Percentiles rank a stretch among this genome's conserved stretches.
phyloP scores from a whole-genome alignment of 2,329 filamentous ascomycete species.

The Fusarium cyanostomum region DNA sequence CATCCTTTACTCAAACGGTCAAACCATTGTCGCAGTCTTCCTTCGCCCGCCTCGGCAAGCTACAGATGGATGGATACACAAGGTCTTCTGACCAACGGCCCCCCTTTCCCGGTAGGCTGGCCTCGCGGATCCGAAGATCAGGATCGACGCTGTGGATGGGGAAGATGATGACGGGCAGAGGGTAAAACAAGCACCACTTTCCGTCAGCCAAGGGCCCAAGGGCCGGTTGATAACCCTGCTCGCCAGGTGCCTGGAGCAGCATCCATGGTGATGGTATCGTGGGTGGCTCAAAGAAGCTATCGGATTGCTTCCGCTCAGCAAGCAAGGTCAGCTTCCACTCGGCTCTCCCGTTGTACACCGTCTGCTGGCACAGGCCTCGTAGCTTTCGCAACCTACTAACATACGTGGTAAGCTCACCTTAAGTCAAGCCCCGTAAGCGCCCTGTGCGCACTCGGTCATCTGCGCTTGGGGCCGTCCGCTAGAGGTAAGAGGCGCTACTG shows the following conservation, averaged over 20 bases:
- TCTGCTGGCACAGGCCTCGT: slow-evolving; percentile 4
- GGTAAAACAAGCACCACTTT: slow-evolving; percentile 29
- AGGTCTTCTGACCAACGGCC: slow-evolving; percentile 33
- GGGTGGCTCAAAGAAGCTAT: slow-evolving; percentile 25
- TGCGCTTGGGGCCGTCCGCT: slow-evolving; percentile 43
- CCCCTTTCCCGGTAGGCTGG: slow-evolving; percentile 37
- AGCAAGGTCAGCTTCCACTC: slow-evolving; percentile 11
- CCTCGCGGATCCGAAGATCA: slow-evolving; percentile 43
- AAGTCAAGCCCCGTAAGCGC: slow-evolving; percentile 34
- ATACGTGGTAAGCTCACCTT: slow-evolving; percentile 15
- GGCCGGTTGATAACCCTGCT: slow-evolving; percentile 1
- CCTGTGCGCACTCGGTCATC: slow-evolving; percentile 45
- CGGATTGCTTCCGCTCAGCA: slow-evolving; percentile 28
- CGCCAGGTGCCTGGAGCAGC: neutral
- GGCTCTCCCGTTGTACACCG: slow-evolving; percentile 6
- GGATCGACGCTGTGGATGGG: slow-evolving; percentile 38
- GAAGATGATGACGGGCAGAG: slow-evolving; percentile 32
- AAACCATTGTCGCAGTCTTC: neutral
- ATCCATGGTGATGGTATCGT: slow-evolving; percentile 17
- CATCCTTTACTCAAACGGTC: neutral
- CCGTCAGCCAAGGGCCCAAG: slow-evolving; percentile 23
- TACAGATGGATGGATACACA: slow-evolving; percentile 14
- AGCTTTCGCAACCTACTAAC: no score
- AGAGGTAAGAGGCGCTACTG: slow-evolving; percentile 28
- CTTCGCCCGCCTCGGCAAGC: slow-evolving; percentile 15